Evolutionary conservation across 2,329 filamentous ascomycete genomes (phyloP).

Genomic region (Blastomyces silverae): DNA sequence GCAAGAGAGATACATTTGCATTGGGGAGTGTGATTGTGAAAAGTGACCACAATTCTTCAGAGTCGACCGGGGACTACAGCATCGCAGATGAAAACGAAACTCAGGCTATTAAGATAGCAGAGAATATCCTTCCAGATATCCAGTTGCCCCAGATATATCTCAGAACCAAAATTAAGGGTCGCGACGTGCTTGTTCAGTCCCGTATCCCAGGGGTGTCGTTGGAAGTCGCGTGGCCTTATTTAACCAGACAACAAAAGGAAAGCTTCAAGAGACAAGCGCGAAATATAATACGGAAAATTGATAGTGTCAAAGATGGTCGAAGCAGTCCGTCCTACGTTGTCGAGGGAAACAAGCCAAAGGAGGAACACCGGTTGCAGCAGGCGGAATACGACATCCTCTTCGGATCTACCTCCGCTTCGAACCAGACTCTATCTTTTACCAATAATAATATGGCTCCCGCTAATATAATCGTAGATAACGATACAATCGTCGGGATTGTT

Average conservation of each 20-base stretch:
- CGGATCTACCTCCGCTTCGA: slow-evolving; percentile 22
- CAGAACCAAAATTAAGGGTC: slow-evolving; percentile 33
- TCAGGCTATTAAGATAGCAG: slow-evolving; percentile 31
- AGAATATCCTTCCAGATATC: slow-evolving; percentile 31
- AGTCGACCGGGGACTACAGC: slow-evolving; percentile 28
- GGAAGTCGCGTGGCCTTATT: slow-evolving; percentile 28
- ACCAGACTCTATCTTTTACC: slow-evolving; percentile 29
- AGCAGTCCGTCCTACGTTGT: slow-evolving; percentile 16
- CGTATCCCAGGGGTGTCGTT: slow-evolving; percentile 38
- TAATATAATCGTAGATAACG: slow-evolving; percentile 36
- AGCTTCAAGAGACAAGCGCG: slow-evolving; percentile 35
- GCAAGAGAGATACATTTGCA: slow-evolving; percentile 32
- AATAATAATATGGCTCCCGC: slow-evolving; percentile 36
- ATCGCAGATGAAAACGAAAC: slow-evolving; percentile 36
- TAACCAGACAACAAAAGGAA: slow-evolving; percentile 31
- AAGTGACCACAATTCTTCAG: slow-evolving; percentile 29
- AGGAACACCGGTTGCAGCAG: slow-evolving; percentile 18
- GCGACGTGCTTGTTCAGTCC: slow-evolving; percentile 38
- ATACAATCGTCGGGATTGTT: slow-evolving; percentile 34
- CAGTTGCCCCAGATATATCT: slow-evolving; percentile 35
- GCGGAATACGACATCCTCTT: slow-evolving; percentile 33
- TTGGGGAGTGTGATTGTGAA: slow-evolving; percentile 35
- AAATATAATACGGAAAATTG: slow-evolving; percentile 28
- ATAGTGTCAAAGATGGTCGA: slow-evolving; percentile 11
- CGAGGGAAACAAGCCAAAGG: slow-evolving; percentile 7